Conservation (phyloP, 371 early-diverging fungal species). For the Mucor plumbeus region DNA sequence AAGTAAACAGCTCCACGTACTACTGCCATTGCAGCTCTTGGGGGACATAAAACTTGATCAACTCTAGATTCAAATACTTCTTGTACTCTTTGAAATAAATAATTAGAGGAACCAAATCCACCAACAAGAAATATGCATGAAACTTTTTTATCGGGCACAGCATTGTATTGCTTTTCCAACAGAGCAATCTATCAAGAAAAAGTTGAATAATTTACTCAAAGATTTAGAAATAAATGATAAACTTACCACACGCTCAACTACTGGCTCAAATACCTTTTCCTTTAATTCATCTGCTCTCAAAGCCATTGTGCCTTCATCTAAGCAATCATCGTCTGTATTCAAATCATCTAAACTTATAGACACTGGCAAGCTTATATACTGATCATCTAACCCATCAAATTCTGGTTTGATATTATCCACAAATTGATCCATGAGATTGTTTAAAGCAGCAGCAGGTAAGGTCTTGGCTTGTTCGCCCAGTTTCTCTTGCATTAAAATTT, state of each 20-base stretch:
- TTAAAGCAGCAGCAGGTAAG: constrained; percentile 49
- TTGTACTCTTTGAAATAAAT: constrained; percentile 45
- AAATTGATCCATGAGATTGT: constrained; percentile 60
- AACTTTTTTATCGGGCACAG: constrained; percentile 33
- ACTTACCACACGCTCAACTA: constrained; percentile 53
- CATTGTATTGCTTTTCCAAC: constrained; percentile 37
- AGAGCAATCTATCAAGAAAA: constrained; percentile 36
- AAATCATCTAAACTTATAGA: constrained; percentile 45
- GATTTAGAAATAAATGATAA: neutral
- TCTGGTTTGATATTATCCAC: constrained; percentile 61
- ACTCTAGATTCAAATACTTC: constrained; percentile 33
- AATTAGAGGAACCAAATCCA: constrained; percentile 56
- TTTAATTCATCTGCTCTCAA: constrained; percentile 55
- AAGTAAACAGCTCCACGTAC: constrained; percentile 58
- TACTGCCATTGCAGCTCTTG: constrained; percentile 52
- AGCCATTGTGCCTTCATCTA: constrained; percentile 58
- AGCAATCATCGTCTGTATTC: constrained; percentile 39
- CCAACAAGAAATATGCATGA: constrained; percentile 51
- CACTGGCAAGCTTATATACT: constrained; percentile 54
- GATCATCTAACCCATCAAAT: constrained; percentile 59
- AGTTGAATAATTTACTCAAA: neutral
- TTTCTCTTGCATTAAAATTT: constrained; percentile 43
- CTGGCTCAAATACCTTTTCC: constrained; percentile 62
- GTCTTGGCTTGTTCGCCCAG: constrained; percentile 42
- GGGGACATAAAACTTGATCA: constrained; percentile 46